These are phyloP conservation scores for Sporodiniella umbellata DNA, from an alignment of 371 early-diverging fungal species.

Conservation along the genomic window DNA sequence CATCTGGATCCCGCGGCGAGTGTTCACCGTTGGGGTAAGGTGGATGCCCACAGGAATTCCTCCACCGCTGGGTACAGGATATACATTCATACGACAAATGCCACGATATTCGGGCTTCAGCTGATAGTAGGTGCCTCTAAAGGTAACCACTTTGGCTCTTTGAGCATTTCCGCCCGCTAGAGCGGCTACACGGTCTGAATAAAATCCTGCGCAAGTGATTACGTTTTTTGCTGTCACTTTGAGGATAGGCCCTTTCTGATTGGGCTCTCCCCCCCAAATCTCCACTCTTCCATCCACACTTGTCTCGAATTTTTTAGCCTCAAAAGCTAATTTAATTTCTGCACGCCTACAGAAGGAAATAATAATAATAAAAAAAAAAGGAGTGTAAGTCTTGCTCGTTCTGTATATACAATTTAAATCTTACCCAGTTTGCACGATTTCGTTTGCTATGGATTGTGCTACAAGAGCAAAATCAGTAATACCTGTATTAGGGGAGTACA, in stretches of 20 bases:
- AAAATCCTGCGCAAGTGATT: conserved; percentile 49
- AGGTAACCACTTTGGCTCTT: conserved; percentile 34
- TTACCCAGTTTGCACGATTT: conserved; percentile 42
- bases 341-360: conserved; percentile 30
- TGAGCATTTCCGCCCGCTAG: conserved; percentile 38
- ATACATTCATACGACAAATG: conserved; percentile 42
- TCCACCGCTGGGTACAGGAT: conserved; percentile 46
- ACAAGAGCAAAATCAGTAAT: conserved; percentile 42
- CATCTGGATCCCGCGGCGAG: conserved; percentile 43
- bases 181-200: conserved; percentile 40
- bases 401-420: not conserved
- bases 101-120: conserved; percentile 38
- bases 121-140: conserved; percentile 48
- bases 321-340: conserved; percentile 44
- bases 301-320: conserved; percentile 31
- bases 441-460: conserved; percentile 33
- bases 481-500: conserved; percentile 48
- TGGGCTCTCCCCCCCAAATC: conserved; percentile 39
- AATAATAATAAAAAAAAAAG: not conserved
- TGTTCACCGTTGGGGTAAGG: conserved; percentile 43
- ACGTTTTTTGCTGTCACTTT: conserved; percentile 37
- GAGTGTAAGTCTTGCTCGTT: not conserved
- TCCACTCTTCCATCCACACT: conserved; percentile 27
- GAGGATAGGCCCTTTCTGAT: conserved; percentile 32
- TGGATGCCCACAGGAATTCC: conserved; percentile 51